Evolutionary conservation across 129 eudicot genomes (phyloP), one percentile per base, ranked within the genome.

Genomic region (Solidago caesia): DNA sequence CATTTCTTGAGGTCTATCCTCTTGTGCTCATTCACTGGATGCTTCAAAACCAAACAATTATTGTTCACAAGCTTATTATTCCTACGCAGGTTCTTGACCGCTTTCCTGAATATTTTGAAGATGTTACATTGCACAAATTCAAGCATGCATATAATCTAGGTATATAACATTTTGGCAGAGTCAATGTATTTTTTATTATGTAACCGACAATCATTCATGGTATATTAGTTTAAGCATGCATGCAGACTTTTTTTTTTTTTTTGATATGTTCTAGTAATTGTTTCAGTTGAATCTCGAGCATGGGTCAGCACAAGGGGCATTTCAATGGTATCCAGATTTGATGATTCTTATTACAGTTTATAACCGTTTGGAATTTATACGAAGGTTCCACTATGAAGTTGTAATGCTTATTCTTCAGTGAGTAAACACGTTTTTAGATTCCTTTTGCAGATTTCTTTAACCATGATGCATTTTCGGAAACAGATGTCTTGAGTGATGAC

Each of bases 401-500:
- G 2, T 53, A n/a, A 53, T 53, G 59, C 59, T 53, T 53, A 15
- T 71, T 16, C 75, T 75, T 39, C 21, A 55, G 63, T 33, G 47
- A 76, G 44, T 72, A 44, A 70, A 52, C 47, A 53, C 9, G 75
- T 39, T 73, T 80, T 56, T 75, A 90, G 96, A 89, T 89, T 79
- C 97, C 97, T 43, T 92, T 92, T 81, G 96, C 96, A 82, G 96
- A 89, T 82, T 92, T 92, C 68, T 78, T 87, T 60, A 92, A 92
- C 80, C 96, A 89, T 81, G 89, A 89, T 82, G 86, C 91, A 33
- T 72, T 52, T 80, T 87, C 97, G 5, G 88, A 85, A 81, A 58
- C 97, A 41, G 82, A 76, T 79, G 91, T 87, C 57, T 58, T 85
- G 67, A 77, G 79, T 45, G 89, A 87, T 47, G 91, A 89, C 72